phyloP scores from a whole-genome alignment of 176 grass and related monocot species.

The Bonia amplexicaulis region DNA sequence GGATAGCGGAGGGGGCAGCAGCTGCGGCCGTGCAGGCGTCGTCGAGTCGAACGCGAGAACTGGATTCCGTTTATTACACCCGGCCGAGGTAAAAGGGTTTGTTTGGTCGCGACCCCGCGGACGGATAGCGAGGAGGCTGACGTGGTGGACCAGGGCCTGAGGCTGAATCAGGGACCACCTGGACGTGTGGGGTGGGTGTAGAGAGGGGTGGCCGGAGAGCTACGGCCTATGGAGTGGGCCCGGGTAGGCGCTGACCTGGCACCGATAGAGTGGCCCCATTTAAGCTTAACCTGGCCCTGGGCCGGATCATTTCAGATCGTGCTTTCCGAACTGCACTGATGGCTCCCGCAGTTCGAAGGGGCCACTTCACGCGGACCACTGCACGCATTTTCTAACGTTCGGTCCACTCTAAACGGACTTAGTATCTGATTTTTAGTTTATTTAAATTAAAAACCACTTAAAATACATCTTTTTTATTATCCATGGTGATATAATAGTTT shows the following conservation, averaged over 20 bases:
- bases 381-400: not conserved
- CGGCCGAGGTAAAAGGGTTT: slow-evolving; percentile 9
- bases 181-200: not conserved
- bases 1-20: not conserved
- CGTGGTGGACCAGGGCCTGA: not conserved
- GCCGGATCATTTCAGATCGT: slow-evolving; percentile 3
- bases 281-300: not conserved
- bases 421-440: no score
- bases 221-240: not conserved
- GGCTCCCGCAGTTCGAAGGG: not conserved
- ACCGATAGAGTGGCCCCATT: not conserved
- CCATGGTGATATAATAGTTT: no score
- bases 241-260: slow-evolving; percentile 37
- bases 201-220: not conserved
- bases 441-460: no score
- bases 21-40: slow-evolving; percentile 7
- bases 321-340: not conserved
- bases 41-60: slow-evolving; percentile 25
- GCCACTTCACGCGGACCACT: not conserved
- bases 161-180: not conserved
- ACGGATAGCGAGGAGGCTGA: not conserved
- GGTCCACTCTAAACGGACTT: not conserved
- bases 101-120: not conserved
- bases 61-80: slow-evolving; percentile 32
- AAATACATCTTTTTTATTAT: no score